Conservation (phyloP, 768 basidiomycete genomes). For the Infundibulicybe gibba region DNA sequence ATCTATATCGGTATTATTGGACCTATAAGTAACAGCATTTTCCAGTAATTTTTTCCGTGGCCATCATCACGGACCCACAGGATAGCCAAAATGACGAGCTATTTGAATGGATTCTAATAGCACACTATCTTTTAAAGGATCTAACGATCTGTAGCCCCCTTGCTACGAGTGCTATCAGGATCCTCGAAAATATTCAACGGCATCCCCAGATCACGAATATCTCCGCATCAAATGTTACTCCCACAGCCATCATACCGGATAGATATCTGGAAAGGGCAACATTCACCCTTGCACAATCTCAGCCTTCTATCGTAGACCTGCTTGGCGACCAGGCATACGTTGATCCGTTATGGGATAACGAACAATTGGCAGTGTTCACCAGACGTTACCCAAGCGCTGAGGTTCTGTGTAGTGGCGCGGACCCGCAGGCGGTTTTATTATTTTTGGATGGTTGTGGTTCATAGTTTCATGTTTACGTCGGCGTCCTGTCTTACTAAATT, state of each 20-base stretch:
- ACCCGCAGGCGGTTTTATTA: neutral
- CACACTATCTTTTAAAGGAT: slow-evolving; percentile 5
- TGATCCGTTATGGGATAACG: slow-evolving; percentile 4
- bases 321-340: slow-evolving; percentile 1
- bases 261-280: slow-evolving; percentile 6
- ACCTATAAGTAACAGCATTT: neutral
- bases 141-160: slow-evolving; percentile 1
- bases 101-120: slow-evolving; percentile 4
- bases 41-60: slow-evolving; percentile 5
- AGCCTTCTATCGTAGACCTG: slow-evolving; percentile 5
- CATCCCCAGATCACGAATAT: neutral
- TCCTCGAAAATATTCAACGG: slow-evolving; percentile 2
- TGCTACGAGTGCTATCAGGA: neutral
- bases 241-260: neutral
- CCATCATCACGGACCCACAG: slow-evolving; percentile 3
- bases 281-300: slow-evolving; percentile 6
- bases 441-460: slow-evolving; percentile 3
- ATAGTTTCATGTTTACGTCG: neutral
- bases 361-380: neutral
- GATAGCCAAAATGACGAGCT: slow-evolving; percentile 6
- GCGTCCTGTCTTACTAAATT: no score
- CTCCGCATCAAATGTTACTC: neutral
- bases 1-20: neutral
- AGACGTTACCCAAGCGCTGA: slow-evolving; percentile 6
- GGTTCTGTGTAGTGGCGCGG: neutral